Evolutionary conservation across 2,329 filamentous ascomycete species (phyloP).

Genomic region (Hypoxylon sp.): DNA sequence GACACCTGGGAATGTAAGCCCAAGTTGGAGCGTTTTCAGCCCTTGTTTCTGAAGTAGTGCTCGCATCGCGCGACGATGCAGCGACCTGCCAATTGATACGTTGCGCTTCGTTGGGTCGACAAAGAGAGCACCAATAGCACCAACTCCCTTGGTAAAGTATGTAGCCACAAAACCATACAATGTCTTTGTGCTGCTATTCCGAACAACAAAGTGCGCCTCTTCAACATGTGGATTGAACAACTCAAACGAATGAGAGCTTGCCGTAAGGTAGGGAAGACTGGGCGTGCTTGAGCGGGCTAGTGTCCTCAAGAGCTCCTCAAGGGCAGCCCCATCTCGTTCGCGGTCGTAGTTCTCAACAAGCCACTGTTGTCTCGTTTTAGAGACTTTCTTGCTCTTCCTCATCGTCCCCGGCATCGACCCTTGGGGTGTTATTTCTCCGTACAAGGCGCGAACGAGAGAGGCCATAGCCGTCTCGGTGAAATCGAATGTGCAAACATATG

Average conservation of each 20-base stretch:
- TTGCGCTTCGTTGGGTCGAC: slow-evolving; percentile 90
- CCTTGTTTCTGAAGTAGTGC: slow-evolving; percentile 78
- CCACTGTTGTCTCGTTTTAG: slow-evolving; percentile 95
- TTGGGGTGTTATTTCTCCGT: slow-evolving; percentile 77
- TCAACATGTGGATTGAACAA: slow-evolving; percentile 78
- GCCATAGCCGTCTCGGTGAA: slow-evolving; percentile 94
- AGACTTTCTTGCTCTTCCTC: slow-evolving; percentile 86
- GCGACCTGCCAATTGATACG: slow-evolving; percentile 89
- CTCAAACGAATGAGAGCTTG: slow-evolving; percentile 82
- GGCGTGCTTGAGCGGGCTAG: slow-evolving; percentile 77
- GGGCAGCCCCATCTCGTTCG: slow-evolving; percentile 78
- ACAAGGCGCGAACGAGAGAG: slow-evolving; percentile 85
- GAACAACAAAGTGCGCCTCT: slow-evolving; percentile 90
- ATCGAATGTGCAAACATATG: slow-evolving; percentile 95
- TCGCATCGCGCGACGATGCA: slow-evolving; percentile 87
- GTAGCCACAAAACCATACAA: slow-evolving; percentile 94
- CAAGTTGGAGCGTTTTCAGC: slow-evolving; percentile 85
- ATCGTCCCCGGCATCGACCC: slow-evolving; percentile 80
- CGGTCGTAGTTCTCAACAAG: slow-evolving; percentile 90
- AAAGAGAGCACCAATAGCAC: slow-evolving; percentile 87
- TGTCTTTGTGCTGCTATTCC: slow-evolving; percentile 92
- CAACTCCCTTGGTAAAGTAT: slow-evolving; percentile 80
- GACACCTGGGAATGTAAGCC: slow-evolving; percentile 84
- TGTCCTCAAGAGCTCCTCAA: slow-evolving; percentile 81
- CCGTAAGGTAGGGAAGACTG: slow-evolving; percentile 78